phyloP scores from a whole-genome alignment of 306 rosid species.

The Leucaena leucocephala region DNA sequence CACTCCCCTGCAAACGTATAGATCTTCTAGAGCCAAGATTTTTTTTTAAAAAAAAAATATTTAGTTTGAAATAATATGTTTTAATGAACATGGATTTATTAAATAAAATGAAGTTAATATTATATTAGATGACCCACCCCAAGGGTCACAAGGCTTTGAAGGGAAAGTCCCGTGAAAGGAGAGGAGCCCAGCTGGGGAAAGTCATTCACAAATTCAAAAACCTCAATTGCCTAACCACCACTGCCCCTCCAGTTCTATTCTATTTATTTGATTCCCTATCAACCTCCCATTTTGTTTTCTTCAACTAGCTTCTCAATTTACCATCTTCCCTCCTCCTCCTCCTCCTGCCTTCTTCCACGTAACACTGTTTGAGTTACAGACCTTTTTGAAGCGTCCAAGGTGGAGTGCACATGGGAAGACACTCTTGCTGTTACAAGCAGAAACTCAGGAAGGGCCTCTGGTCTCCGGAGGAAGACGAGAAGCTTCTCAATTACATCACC shows the following conservation, averaged over 20 bases:
- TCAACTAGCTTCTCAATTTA: constrained; percentile 40
- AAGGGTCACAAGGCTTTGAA: constrained; percentile 40
- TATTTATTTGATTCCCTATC: constrained; percentile 79
- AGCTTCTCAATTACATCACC: constrained; percentile 80
- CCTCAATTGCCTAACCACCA: constrained; percentile 42
- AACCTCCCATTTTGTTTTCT: constrained; percentile 71
- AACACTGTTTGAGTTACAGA: background rate
- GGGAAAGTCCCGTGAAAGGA: constrained; percentile 41
- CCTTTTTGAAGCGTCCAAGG: constrained; percentile 42
- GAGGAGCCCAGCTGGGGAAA: constrained; percentile 37
- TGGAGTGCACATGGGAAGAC: constrained; percentile 88
- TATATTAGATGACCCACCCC: constrained; percentile 16
- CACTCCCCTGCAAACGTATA: background rate
- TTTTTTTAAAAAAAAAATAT: too few relatives aligned
- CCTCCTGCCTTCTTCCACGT: constrained; percentile 28
- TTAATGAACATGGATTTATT: too few relatives aligned
- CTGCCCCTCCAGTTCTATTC: constrained; percentile 52
- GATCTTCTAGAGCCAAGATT: background rate
- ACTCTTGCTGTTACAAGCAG: constrained; percentile 97
- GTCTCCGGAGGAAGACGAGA: constrained; percentile 99
- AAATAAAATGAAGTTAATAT: too few relatives aligned
- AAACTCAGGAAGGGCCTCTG: constrained; percentile 93
- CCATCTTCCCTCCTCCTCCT: constrained; percentile 12
- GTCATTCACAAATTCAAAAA: constrained; percentile 35
- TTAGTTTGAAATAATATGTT: background rate